Evolutionary conservation across 345 rosid species (phyloP).

Genomic region (Cardamine occulta): DNA sequence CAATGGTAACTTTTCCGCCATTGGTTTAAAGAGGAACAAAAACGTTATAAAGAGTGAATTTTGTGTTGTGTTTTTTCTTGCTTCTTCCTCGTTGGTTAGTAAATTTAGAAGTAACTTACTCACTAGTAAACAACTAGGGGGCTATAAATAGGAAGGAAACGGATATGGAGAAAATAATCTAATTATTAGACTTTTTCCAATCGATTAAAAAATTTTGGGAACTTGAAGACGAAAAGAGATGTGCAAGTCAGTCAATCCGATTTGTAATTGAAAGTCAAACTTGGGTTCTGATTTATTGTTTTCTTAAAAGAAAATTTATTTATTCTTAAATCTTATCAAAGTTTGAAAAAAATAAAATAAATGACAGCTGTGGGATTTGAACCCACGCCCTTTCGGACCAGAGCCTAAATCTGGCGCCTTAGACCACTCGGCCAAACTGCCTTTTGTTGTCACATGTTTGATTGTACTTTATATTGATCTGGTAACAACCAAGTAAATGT

Average conservation of each 20-base stretch:
- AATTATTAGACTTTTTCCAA: not conserved
- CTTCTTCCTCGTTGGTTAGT: not conserved
- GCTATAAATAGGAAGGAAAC: not conserved
- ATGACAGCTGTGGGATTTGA: slow-evolving; percentile 99
- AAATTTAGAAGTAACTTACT: not conserved
- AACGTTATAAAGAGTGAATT: not conserved
- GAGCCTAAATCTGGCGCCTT: slow-evolving; percentile 99
- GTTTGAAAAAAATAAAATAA: not conserved
- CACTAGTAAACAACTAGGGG: not conserved
- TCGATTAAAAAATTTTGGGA: not conserved
- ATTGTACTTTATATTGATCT: not conserved
- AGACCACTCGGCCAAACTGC: slow-evolving; percentile 99
- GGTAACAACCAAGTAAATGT: not conserved
- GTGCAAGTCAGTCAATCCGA: too few relatives aligned
- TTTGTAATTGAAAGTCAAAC: not conserved
- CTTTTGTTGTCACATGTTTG: not conserved
- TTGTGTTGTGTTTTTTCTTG: slow-evolving; percentile 14
- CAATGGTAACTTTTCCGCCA: slow-evolving; percentile 8
- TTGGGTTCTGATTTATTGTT: not conserved
- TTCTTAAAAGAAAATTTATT: too few relatives aligned
- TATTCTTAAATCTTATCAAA: not conserved
- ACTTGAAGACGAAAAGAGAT: not conserved
- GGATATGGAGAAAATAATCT: not conserved
- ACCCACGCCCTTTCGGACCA: slow-evolving; percentile 99
- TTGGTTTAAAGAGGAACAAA: not conserved